These are phyloP conservation scores for Marasmius fiardii DNA, from an alignment of 1,284 basidiomycete species.

Conservation along the genomic window DNA sequence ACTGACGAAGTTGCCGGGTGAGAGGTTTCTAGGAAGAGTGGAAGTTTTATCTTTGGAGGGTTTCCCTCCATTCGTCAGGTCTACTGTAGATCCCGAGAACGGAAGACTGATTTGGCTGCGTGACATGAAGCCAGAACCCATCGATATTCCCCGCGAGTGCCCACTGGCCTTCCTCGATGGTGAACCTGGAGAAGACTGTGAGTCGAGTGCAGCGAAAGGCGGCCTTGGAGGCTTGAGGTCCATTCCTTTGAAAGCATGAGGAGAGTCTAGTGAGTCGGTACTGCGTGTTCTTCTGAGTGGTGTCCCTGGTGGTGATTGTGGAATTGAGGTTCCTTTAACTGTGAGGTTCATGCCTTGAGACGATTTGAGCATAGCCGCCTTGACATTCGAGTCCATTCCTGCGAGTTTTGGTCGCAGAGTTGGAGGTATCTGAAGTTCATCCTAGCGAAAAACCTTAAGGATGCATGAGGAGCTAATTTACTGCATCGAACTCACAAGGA, in stretches of 20 bases:
- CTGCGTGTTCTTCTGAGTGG: slow-evolving; percentile 54
- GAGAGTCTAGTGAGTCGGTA: slow-evolving; percentile 62
- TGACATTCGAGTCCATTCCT: slow-evolving; percentile 78
- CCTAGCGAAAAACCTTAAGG: slow-evolving; percentile 37
- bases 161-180: slow-evolving; percentile 42
- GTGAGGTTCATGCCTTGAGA: slow-evolving; percentile 63
- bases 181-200: slow-evolving; percentile 39
- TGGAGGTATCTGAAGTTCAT: slow-evolving; percentile 81
- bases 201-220: slow-evolving; percentile 29
- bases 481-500: slow-evolving; percentile 61
- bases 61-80: slow-evolving; percentile 35
- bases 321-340: slow-evolving; percentile 31
- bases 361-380: slow-evolving; percentile 87
- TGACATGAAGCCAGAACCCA: slow-evolving; percentile 45
- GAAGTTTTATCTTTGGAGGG: slow-evolving; percentile 40
- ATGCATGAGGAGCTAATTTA: not conserved
- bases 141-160: slow-evolving; percentile 53
- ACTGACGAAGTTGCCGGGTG: slow-evolving; percentile 62
- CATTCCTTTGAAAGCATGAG: slow-evolving; percentile 34
- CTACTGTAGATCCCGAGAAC: slow-evolving; percentile 34
- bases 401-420: slow-evolving; percentile 73
- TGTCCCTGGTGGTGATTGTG: slow-evolving; percentile 29
- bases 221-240: slow-evolving; percentile 37
- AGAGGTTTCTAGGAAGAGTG: slow-evolving; percentile 47
- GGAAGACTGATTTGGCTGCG: slow-evolving; percentile 45